Evolutionary conservation across 1,284 basidiomycete genomes (phyloP).

Genomic region (Ganoderma multipileum): DNA sequence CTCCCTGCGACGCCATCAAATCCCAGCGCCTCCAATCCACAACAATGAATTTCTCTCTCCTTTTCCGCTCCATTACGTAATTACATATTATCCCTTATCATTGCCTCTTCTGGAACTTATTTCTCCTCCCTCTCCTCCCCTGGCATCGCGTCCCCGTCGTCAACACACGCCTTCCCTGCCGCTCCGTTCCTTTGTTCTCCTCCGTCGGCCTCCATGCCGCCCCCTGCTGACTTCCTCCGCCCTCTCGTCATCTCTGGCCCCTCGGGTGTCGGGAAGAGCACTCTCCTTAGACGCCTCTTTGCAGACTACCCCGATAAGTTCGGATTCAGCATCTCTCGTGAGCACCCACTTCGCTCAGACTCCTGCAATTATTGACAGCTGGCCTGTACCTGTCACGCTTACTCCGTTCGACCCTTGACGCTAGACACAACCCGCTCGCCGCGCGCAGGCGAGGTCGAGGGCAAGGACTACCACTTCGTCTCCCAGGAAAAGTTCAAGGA

Average conservation of each 20-base stretch:
- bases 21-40: conserved; percentile 13
- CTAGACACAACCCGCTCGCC: conserved; percentile 93
- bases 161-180: conserved; percentile 1
- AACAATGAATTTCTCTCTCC: neutral
- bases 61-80: conserved; percentile 16
- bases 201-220: conserved; percentile 32
- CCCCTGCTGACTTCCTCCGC: conserved; percentile 45
- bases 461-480: conserved; percentile 84
- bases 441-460: conserved; percentile 84
- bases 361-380: conserved; percentile 24
- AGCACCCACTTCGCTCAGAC: conserved; percentile 39
- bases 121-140: conserved; percentile 6
- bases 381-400: conserved; percentile 17
- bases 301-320: conserved; percentile 85
- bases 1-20: conserved; percentile 18
- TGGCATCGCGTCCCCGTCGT: neutral
- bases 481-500: conserved; percentile 64
- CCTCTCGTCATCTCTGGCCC: conserved; percentile 85
- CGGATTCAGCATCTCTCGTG: conserved; percentile 95
- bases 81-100: neutral
- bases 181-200: conserved; percentile 21
- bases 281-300: conserved; percentile 88
- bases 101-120: conserved; percentile 15
- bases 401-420: conserved; percentile 16
- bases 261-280: conserved; percentile 95